Conservation (phyloP, 495 filamentous ascomycete genomes). For the Haplographium delicatum region DNA sequence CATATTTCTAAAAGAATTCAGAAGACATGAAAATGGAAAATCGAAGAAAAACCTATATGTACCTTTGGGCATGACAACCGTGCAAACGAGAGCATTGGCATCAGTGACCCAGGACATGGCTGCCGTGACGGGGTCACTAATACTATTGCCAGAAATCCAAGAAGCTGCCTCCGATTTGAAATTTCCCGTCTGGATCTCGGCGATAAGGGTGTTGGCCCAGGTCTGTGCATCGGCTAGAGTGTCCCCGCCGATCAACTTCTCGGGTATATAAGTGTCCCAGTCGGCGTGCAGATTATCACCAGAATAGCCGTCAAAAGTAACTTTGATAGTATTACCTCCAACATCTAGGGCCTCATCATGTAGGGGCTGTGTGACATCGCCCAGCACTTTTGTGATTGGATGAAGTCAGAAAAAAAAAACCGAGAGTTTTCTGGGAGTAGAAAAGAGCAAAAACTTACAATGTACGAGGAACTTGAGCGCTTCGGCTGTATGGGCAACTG, state of each 20-base stretch:
- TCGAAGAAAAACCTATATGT: too few relatives aligned
- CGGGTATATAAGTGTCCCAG: constrained; percentile 47
- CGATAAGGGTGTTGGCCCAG: constrained; percentile 30
- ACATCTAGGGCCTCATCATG: constrained; percentile 53
- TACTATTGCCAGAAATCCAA: constrained; percentile 46
- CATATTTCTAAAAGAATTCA: too few relatives aligned
- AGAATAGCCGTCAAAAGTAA: constrained; percentile 44
- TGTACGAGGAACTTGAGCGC: too few relatives aligned
- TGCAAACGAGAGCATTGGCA: constrained; percentile 53
- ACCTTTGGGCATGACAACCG: constrained; percentile 45
- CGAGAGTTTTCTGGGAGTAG: too few relatives aligned
- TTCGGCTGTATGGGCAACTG: too few relatives aligned
- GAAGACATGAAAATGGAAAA: too few relatives aligned
- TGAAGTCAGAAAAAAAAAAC: too few relatives aligned
- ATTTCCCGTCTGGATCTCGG: constrained; percentile 40
- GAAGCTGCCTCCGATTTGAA: constrained; percentile 38
- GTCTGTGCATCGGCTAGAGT: constrained; percentile 29
- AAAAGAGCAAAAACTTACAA: too few relatives aligned
- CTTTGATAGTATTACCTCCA: constrained; percentile 55
- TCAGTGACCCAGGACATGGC: constrained; percentile 52
- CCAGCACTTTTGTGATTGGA: too few relatives aligned
- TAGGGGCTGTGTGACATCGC: constrained; percentile 60
- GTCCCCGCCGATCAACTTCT: constrained; percentile 32
- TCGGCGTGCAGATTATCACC: constrained; percentile 55
- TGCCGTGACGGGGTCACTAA: constrained; percentile 27